Conservation (phyloP, 1,284 basidiomycete species). For the Leucoagaricus sp. region DNA sequence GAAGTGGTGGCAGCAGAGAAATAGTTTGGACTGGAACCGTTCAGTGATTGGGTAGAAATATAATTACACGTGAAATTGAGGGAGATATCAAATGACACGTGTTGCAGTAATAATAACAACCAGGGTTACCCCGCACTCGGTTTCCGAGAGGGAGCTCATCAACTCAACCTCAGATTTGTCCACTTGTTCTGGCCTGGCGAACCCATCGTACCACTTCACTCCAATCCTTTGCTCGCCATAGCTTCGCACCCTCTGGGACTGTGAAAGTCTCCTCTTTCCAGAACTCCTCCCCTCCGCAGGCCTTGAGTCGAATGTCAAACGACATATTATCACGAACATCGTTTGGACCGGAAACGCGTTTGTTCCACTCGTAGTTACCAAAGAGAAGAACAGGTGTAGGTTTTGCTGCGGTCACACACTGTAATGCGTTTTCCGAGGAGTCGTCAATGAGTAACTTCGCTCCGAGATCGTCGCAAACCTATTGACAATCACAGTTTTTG, state of each 20-base stretch:
- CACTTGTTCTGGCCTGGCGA: constrained; percentile 23
- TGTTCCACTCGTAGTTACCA: constrained; percentile 80
- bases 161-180: constrained; percentile 12
- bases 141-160: too few species aligned
- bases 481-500: neutral
- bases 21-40: neutral
- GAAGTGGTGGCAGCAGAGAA: neutral
- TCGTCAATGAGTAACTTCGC: constrained; percentile 77
- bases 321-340: constrained; percentile 55
- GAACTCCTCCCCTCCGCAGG: constrained; percentile 50
- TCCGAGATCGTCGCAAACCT: constrained; percentile 66
- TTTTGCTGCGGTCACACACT: constrained; percentile 44
- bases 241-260: constrained; percentile 43
- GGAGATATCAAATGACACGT: neutral
- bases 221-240: constrained; percentile 59
- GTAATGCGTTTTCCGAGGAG: constrained; percentile 74
- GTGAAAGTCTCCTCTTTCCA: constrained; percentile 54
- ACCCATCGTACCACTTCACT: constrained; percentile 54
- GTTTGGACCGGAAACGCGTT: constrained; percentile 43
- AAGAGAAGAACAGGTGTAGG: constrained; percentile 68
- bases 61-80: constrained; percentile 10
- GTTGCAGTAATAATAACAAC: neutral
- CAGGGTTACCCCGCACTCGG: too few species aligned
- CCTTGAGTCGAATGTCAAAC: constrained; percentile 56
- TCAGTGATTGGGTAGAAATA: neutral